These are phyloP conservation scores for Thinopyrum elongatum DNA, from an alignment of 176 grass and related monocot genomes.

Conservation along the genomic window DNA sequence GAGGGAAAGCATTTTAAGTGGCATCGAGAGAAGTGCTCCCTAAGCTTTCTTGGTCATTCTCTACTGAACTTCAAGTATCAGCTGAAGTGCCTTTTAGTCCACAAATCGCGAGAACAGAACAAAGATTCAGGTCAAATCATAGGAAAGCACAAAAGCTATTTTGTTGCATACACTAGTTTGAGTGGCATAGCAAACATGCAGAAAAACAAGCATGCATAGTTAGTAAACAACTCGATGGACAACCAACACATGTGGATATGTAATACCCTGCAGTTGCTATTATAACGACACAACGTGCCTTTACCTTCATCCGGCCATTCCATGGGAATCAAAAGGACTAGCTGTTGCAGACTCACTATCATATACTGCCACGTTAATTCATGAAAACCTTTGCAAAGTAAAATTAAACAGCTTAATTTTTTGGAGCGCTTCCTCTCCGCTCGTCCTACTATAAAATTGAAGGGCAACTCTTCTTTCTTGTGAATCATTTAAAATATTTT, in stretches of 20 bases:
- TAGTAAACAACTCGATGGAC: not conserved
- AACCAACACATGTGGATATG: not conserved
- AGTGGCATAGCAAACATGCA: not conserved
- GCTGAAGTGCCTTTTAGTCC: conserved; percentile 3
- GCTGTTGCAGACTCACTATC: not conserved
- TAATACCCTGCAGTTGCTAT: not conserved
- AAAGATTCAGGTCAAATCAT: not conserved
- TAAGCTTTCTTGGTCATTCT: conserved; percentile 5
- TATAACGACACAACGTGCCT: not conserved
- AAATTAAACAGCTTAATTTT: not conserved
- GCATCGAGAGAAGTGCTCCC: not conserved
- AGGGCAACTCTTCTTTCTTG: not conserved
- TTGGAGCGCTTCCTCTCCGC: not conserved
- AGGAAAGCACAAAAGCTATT: not conserved
- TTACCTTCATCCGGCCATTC: not conserved
- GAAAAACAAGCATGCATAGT: not conserved
- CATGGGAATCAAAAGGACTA: not conserved
- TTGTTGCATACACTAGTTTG: not conserved
- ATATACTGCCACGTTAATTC: not conserved
- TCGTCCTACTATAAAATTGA: not conserved
- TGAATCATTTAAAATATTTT: not conserved
- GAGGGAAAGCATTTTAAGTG: not conserved
- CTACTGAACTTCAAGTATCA: not conserved
- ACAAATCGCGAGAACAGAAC: not conserved
- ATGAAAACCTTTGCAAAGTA: not conserved